Conservation (phyloP, 129 eudicot species). For the Lactuca saligna region DNA sequence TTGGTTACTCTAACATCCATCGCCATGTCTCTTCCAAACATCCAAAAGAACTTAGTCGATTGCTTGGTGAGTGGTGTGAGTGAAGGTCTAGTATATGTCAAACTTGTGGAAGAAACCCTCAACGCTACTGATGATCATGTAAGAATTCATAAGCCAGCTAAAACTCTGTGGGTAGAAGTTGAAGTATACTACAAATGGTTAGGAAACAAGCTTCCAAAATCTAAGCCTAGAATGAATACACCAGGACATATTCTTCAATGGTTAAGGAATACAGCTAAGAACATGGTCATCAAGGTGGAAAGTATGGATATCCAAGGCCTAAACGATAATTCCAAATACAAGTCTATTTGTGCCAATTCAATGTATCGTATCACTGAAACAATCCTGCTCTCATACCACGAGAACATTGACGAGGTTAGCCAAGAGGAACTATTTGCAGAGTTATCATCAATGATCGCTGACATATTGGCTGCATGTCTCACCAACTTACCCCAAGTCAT, state of each 20-base stretch:
- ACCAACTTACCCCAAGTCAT: too few relatives aligned
- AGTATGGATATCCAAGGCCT: neutral
- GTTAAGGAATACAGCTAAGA: neutral
- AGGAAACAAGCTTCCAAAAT: neutral
- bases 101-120: too few relatives aligned
- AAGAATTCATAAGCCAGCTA: too few relatives aligned
- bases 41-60: too few relatives aligned
- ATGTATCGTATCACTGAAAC: constrained; percentile 37
- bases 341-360: neutral
- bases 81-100: too few relatives aligned
- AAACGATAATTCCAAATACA: neutral
- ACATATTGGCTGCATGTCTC: constrained; percentile 6
- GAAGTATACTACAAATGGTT: constrained; percentile 4
- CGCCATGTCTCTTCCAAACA: too few relatives aligned
- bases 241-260: neutral
- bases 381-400: constrained; percentile 7
- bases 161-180: too few relatives aligned
- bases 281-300: neutral
- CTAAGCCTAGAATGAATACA: neutral
- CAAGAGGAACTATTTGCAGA: constrained; percentile 25
- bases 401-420: neutral
- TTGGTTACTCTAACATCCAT: neutral
- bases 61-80: too few relatives aligned
- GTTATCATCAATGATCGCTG: constrained; percentile 30
- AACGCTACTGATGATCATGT: too few relatives aligned